Evolutionary conservation across 2,329 filamentous ascomycete genomes (phyloP), one percentile per base, ranked within the genome.

Genomic region (Neonectria sp.): DNA sequence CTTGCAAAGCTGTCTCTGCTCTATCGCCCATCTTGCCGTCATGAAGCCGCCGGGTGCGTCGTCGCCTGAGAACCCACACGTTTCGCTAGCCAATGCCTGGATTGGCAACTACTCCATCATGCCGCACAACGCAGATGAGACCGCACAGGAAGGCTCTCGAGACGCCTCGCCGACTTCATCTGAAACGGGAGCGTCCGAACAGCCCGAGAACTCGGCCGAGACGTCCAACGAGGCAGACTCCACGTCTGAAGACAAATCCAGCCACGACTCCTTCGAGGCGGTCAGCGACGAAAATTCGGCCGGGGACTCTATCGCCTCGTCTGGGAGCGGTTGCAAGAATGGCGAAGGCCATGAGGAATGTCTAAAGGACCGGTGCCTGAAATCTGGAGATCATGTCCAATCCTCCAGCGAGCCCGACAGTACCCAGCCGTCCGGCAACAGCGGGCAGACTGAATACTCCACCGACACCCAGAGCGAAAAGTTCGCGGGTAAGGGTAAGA

Each of bases 191-290:
- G 21, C 43, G 33, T 24, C 17, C 12, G n/a, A 15, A 3, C 29
- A 35, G 29, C 51, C 5, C n/a, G 29, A 53, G n/a, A 25, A 21
- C 4, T 60, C 35, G 55, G 49, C 7, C 53, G 55, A 13, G 60
- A 31, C 46, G 56, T 63, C 5, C 56, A 66, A 40, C 15, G 55
- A 58, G 15, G 56, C 5, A n/a, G 43, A 27, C 2, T 55, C 46
- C n/a, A 21, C 29, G 6, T 53, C 51, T 9, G 51, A 53, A 3
- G 29, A 53, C 21, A 35, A 24, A 25, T 53, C 51, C 11, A 8
- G n/a, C n/a, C n/a, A 24, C 45, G 66, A 56, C 17, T 33, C 49
- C 3, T 40, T 51, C 7, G 48, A 56, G 6, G 60, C 71, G 4
- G 51, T 49, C 3, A 58, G 49, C 33, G 48, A 51, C 31, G 25